phyloP scores from a whole-genome alignment of 441 rosid species.

The Dalechampia spathulata region DNA sequence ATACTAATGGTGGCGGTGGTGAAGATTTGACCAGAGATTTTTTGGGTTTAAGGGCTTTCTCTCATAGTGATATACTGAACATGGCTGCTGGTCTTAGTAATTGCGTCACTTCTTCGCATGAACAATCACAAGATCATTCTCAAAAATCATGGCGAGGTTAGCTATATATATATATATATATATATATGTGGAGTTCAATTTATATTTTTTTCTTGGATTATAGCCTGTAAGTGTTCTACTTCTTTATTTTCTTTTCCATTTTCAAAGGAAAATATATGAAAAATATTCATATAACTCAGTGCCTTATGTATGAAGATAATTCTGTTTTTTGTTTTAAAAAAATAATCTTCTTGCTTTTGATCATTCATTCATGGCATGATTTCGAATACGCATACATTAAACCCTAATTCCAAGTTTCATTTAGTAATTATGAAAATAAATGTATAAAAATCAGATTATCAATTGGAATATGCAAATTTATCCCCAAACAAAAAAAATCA shows the following conservation, averaged over 20 bases:
- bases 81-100: slow-evolving; percentile 58
- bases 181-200: not conserved
- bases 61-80: slow-evolving; percentile 61
- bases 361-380: not conserved
- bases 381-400: too few species aligned
- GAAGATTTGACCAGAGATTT: slow-evolving; percentile 69
- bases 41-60: slow-evolving; percentile 61
- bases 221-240: not conserved
- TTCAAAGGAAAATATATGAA: slow-evolving; percentile 7
- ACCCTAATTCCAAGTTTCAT: too few species aligned
- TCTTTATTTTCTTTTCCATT: not conserved
- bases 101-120: slow-evolving; percentile 33
- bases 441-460: too few species aligned
- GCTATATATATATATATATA: too few species aligned
- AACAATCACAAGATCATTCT: slow-evolving; percentile 32
- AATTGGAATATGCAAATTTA: too few species aligned
- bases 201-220: slow-evolving; percentile 1
- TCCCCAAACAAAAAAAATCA: too few species aligned
- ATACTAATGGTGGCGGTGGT: slow-evolving; percentile 9
- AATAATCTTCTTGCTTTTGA: not conserved
- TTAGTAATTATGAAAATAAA: too few species aligned
- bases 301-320: slow-evolving; percentile 1
- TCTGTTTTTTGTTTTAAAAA: not conserved
- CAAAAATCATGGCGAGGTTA: slow-evolving; percentile 69
- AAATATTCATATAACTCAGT: slow-evolving; percentile 9